Conservation (phyloP, 176 grass and related monocot genomes). For the Rhynchospora pubera region DNA sequence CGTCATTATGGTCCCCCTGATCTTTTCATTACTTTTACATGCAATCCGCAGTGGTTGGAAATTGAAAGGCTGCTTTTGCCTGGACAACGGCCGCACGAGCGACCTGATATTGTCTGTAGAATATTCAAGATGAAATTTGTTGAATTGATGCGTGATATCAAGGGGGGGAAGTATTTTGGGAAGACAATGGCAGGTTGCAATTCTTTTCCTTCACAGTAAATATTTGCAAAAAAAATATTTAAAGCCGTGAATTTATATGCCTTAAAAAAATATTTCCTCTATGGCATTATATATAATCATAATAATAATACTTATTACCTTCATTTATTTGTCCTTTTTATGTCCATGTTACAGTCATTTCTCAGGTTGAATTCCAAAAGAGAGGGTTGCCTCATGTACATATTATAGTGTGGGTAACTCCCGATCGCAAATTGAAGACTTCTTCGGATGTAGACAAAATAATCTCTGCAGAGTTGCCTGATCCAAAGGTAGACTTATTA, state of each 20-base stretch:
- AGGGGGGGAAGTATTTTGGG: neutral
- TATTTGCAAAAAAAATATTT: too few relatives aligned
- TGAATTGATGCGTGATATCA: constrained; percentile 12
- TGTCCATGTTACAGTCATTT: neutral
- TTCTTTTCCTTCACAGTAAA: too few relatives aligned
- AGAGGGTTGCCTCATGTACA: neutral
- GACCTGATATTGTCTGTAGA: neutral
- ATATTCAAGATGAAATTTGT: constrained; percentile 17
- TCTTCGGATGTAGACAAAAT: neutral
- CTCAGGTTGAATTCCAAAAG: constrained; percentile 7
- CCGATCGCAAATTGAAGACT: neutral
- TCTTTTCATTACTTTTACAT: constrained; percentile 9
- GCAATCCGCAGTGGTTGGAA: neutral
- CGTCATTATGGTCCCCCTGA: neutral
- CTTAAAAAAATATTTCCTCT: too few relatives aligned
- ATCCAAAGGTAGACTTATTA: neutral
- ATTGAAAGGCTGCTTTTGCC: neutral
- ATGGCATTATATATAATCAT: too few relatives aligned
- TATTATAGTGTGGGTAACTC: neutral
- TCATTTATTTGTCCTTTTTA: neutral
- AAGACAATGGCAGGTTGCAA: neutral
- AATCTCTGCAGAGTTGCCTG: neutral
- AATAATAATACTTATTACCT: neutral
- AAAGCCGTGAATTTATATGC: too few relatives aligned
- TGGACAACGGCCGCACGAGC: neutral